These are phyloP conservation scores for Beta corolliflora DNA, from an alignment of 179 eudicot genomes.

Conservation along the genomic window DNA sequence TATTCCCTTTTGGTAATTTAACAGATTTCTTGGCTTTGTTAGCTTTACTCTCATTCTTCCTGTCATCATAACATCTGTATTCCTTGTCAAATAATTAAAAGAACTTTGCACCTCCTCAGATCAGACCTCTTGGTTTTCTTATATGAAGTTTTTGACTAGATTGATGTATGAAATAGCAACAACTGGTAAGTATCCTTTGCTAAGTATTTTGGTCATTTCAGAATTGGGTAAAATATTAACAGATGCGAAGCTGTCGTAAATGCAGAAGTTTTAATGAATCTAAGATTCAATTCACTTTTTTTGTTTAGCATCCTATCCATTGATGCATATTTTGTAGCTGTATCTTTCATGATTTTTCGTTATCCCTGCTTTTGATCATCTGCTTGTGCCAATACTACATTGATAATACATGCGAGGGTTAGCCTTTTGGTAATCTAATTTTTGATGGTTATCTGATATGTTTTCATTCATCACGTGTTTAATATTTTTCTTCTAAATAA, in stretches of 20 bases:
- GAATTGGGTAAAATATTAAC: not conserved
- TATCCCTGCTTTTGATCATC: not conserved
- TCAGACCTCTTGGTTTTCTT: not conserved
- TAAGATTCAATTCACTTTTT: not conserved
- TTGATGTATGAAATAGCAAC: not conserved
- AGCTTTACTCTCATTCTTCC: too few species aligned
- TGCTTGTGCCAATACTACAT: not conserved
- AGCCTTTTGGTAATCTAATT: not conserved
- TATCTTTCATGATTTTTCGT: not conserved
- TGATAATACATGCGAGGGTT: not conserved
- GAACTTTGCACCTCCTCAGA: too few species aligned
- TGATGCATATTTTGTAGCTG: not conserved
- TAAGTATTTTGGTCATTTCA: not conserved
- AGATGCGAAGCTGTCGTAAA: not conserved
- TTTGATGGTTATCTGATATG: not conserved
- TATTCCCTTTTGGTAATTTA: not conserved
- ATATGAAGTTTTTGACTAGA: not conserved
- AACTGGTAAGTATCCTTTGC: not conserved
- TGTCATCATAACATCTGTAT: too few species aligned
- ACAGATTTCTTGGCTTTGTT: not conserved
- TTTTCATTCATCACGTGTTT: not conserved
- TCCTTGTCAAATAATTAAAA: too few species aligned
- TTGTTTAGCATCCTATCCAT: not conserved
- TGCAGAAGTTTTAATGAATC: not conserved
- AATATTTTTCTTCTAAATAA: conserved; percentile 8